Base-by-base conservation (phyloP, 78 protist genomes). In the Dictyostelium brefeldianum region DNA sequence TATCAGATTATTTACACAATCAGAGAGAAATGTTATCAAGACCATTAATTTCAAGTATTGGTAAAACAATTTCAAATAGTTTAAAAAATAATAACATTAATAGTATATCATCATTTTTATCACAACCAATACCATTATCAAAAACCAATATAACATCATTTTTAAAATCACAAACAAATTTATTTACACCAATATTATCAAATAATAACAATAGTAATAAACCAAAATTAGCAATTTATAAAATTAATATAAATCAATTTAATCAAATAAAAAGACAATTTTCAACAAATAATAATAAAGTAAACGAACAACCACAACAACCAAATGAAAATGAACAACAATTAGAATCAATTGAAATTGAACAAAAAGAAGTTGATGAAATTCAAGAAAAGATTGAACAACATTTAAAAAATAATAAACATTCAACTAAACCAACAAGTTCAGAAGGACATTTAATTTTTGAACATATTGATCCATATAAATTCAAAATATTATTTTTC, bases 1-100 rank as follows among this genome's bases (percentile, higher is more conserved):
- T 56, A 56, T 11, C 5, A 20, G n/a, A n/a, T n/a, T n/a, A n/a
- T n/a, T n/a, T n/a, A n/a, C n/a, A 56, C 17, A 18, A 62, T 22
- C 1, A 22, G 10, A 25, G 0, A 31, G n/a, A 31, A 15, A 67
- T 67, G 75, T 5, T 31, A 14, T 6, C 10, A 4, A 31, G 25
- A 67, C 43, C 43, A 67, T 67, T 31, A 31, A 29, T 31, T 5
- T 64, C 47, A 64, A 25, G 22, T 12, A 67, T 67, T 12, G 46
- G 46, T 67, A 67, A 67, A 31, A 17, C 75, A 29, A 17, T 67
- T 31, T 29, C 75, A 67, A 67, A 67, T 67, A 14, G 46, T 67
- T 67, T 67, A 67, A 67, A 67, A 67, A 31, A 11, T 62, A 11
- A 43, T 14, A 27, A 11, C 8, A 67, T 25, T 12, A 10, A 25